Evolutionary conservation across 202 grass and related monocot species (phyloP).

Genomic region (Dendrocalamus latiflorus): DNA sequence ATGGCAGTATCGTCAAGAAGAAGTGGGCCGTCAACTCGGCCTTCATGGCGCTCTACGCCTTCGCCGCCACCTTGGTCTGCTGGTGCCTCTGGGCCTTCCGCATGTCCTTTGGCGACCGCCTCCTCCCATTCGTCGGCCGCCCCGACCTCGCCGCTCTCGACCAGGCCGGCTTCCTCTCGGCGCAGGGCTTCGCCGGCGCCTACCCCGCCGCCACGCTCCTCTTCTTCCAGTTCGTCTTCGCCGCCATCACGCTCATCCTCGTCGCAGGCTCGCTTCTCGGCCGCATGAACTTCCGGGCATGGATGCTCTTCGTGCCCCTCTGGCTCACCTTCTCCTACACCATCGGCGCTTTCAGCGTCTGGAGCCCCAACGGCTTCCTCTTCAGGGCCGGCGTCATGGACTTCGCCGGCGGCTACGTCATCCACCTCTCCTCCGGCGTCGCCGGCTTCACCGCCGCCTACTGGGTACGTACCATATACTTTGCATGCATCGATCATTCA

Average conservation of each 20-base stretch:
- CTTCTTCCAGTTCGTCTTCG: constrained; percentile 84
- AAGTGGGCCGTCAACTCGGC: constrained; percentile 75
- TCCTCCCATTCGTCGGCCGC: background rate
- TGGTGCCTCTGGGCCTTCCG: constrained; percentile 67
- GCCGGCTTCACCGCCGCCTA: constrained; percentile 46
- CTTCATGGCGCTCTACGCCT: constrained; percentile 78
- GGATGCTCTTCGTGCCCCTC: constrained; percentile 72
- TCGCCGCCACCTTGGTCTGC: constrained; percentile 59
- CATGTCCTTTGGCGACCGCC: constrained; percentile 68
- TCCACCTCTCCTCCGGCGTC: constrained; percentile 81
- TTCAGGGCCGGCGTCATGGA: constrained; percentile 80
- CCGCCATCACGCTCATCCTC: constrained; percentile 75
- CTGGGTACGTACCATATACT: no score
- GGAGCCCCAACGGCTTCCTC: constrained; percentile 71
- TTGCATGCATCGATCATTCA: no score
- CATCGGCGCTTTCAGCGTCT: constrained; percentile 66
- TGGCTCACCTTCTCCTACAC: constrained; percentile 86
- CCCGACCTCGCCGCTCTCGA: constrained; percentile 39
- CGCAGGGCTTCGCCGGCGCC: constrained; percentile 54
- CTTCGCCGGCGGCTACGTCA: constrained; percentile 77
- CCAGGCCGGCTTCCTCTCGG: constrained; percentile 32
- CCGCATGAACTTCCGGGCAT: constrained; percentile 59
- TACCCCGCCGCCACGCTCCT: constrained; percentile 69
- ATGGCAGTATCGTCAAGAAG: constrained; percentile 77
- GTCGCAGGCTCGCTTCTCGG: constrained; percentile 65